These are phyloP conservation scores for Thermoascus crustaceus DNA, from an alignment of 2,329 filamentous ascomycete genomes.

Conservation along the genomic window DNA sequence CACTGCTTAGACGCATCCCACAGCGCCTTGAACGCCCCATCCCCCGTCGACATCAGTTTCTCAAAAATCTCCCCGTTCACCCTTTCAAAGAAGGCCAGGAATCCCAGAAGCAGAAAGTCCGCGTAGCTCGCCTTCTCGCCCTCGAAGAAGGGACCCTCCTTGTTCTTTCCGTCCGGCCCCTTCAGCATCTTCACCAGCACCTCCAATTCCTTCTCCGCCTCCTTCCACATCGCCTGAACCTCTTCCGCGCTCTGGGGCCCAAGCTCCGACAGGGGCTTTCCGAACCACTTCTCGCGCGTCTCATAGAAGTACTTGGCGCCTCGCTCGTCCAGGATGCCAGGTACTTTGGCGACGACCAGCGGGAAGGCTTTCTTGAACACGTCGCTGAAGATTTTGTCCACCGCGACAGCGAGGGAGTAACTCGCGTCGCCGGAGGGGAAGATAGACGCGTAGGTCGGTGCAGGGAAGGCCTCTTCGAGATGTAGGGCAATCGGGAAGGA, in stretches of 20 bases:
- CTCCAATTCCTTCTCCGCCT: slow-evolving; percentile 13
- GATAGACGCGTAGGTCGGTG: slow-evolving; percentile 16
- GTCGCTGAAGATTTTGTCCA: slow-evolving; percentile 9
- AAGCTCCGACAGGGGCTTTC: slow-evolving; percentile 22
- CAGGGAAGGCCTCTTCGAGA: slow-evolving; percentile 22
- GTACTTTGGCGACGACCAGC: slow-evolving; percentile 18
- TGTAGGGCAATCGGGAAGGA: slow-evolving; percentile 25
- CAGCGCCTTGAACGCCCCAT: slow-evolving; percentile 20
- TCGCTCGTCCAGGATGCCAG: slow-evolving; percentile 18
- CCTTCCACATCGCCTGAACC: slow-evolving; percentile 13
- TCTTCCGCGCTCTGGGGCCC: slow-evolving; percentile 15
- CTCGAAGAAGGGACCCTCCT: slow-evolving; percentile 27
- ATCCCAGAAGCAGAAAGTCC: slow-evolving; percentile 19
- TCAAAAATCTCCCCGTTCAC: slow-evolving; percentile 16
- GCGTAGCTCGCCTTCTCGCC: slow-evolving; percentile 23
- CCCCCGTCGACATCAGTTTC: slow-evolving; percentile 16
- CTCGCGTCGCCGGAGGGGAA: slow-evolving; percentile 28
- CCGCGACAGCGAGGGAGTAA: slow-evolving; percentile 21
- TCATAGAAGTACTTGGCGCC: slow-evolving; percentile 23
- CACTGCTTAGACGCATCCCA: slow-evolving; percentile 24
- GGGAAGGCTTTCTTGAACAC: neutral
- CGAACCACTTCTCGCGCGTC: slow-evolving; percentile 19
- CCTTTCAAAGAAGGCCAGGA: slow-evolving; percentile 19
- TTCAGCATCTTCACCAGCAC: slow-evolving; percentile 19
- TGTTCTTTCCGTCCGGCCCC: slow-evolving; percentile 20